Percentiles rank a stretch among this genome's conserved stretches.
Conservation (phyloP, 1,139 yeast genomes). For the Yamadazyma diddensiae region DNA sequence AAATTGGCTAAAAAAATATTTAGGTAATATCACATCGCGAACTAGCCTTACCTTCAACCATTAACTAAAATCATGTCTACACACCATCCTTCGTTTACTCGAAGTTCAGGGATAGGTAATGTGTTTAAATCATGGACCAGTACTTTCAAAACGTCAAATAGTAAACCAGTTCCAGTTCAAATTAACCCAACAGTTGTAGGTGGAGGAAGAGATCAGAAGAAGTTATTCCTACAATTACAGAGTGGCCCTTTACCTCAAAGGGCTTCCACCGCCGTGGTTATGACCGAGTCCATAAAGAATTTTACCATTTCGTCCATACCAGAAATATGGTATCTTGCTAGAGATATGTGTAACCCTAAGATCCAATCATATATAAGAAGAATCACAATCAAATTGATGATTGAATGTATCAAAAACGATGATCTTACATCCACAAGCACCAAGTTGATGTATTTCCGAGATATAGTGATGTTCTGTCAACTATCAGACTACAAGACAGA, state of each 20-base stretch:
- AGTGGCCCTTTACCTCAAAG: slow-evolving; percentile 41
- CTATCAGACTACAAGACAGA: slow-evolving; percentile 34
- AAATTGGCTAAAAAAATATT: neutral
- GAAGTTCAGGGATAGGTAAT: slow-evolving; percentile 38
- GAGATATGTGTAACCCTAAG: slow-evolving; percentile 49
- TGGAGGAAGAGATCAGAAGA: slow-evolving; percentile 52
- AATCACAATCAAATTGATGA: slow-evolving; percentile 52
- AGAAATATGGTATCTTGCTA: slow-evolving; percentile 73
- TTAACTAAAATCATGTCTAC: no score
- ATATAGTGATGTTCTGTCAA: slow-evolving; percentile 49
- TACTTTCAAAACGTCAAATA: slow-evolving; percentile 40
- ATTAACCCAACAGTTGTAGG: slow-evolving; percentile 64
- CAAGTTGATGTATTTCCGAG: slow-evolving; percentile 56
- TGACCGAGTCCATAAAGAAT: slow-evolving; percentile 50
- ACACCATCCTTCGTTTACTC: slow-evolving; percentile 34
- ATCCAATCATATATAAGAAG: slow-evolving; percentile 46
- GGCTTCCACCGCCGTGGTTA: slow-evolving; percentile 49
- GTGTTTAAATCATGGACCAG: slow-evolving; percentile 56
- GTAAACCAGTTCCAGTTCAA: slow-evolving; percentile 37
- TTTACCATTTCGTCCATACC: slow-evolving; percentile 60
- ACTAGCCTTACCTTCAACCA: no score
- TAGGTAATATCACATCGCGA: neutral
- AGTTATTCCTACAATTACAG: slow-evolving; percentile 37
- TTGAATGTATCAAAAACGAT: slow-evolving; percentile 54
- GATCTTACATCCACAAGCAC: slow-evolving; percentile 42